Evolutionary conservation across 2,329 filamentous ascomycete species (phyloP), one percentile per base, ranked within the genome.

Genomic region (Ophiostoma ulmi): DNA sequence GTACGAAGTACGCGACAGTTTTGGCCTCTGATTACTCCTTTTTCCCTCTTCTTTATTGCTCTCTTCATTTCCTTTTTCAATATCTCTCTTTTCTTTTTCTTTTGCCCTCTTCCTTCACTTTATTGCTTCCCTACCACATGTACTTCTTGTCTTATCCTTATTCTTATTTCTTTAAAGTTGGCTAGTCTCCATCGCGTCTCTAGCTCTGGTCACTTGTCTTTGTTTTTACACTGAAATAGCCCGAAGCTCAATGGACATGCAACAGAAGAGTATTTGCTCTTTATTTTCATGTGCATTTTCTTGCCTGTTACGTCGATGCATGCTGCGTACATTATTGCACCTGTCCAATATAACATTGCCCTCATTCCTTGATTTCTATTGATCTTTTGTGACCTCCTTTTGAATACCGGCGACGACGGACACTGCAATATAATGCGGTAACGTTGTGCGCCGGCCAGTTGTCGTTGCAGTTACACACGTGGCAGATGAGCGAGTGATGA

Each of bases 181-280:
- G 44, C 17, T 5, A 5, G 44, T 48, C 44, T 20, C 44, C 44
- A n/a, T 20, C 17, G 31, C 17, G 4, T n/a, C 17, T 48, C 17
- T 48, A 48, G n/a, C 22, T 58, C 52, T 58, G 52, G 52, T 58
- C 52, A 26, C n/a, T 26, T 26, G 52, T 4, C 11, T 22, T 58
- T 58, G 52, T 58, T 58, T 58, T 58, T 58, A 58, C 52, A 58
- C 52, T 58, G 20, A 58, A 58, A 58, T 26, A 58, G 52, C 5
- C 52, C 52, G 52, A 58, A 26, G 52, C 52, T 17, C 2, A 11
- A 58, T 58, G 52, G n/a, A 22, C 52, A 58, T 58, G 52, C 52
- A 58, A 58, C 52, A 26, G 48, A 3, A 7, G 22, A 26, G 5
- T 58, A 13, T 13, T 26, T 13, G 22, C 22, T 26, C 52, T 4